Base-by-base conservation (phyloP, 352 stramenopile genomes). In the Pythium guiyangense region DNA sequence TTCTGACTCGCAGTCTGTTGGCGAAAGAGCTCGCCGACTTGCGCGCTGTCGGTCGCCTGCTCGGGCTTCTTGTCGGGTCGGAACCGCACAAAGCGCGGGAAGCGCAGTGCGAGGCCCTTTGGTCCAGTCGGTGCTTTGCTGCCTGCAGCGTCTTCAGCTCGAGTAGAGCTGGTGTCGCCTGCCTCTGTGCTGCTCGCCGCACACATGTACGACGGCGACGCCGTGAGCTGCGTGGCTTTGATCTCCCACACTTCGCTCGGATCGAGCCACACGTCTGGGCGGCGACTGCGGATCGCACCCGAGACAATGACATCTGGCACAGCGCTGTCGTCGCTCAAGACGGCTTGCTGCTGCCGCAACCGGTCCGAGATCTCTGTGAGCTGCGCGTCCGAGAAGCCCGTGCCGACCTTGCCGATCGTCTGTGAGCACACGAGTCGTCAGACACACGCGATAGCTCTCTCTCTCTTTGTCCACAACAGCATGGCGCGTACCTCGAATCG, bases 221-320 rank as follows among this genome's bases (percentile, higher is more conserved):
- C 90, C 4, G 90, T 98, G 48, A 99, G 73, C 71, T 99, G 97
- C 11, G 97, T 98, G 12, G 96, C 97, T 66, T 98, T 97, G 37
- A 99, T 94, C 70, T 99, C 98, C 97, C 97, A 99, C 17, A 99
- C 96, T 66, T 98, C 80, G 2, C 62, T 74, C 2, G 95, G 85
- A 15, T 87, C 74, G 44, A 99, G 94, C 97, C 97, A 99, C 50
- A 97, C 83, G 59, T 97, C 90, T 2, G 90, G 88, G 50, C 79
- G 71, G n/a, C 66, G 71, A 55, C 73, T 97, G 69, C 31, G 75
- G 73, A 59, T 96, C 2, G 63, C 45, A 27, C 66, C 57, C 15
- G 61, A 78, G 37, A 60, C 52, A 71, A 72, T 74, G 29, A 61
- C 34, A 8, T 62, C 68, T 71, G 91, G 76, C 79, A 98, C 67